Evolutionary conservation across 441 rosid genomes (phyloP).

Genomic region (Gossypium davidsonii): DNA sequence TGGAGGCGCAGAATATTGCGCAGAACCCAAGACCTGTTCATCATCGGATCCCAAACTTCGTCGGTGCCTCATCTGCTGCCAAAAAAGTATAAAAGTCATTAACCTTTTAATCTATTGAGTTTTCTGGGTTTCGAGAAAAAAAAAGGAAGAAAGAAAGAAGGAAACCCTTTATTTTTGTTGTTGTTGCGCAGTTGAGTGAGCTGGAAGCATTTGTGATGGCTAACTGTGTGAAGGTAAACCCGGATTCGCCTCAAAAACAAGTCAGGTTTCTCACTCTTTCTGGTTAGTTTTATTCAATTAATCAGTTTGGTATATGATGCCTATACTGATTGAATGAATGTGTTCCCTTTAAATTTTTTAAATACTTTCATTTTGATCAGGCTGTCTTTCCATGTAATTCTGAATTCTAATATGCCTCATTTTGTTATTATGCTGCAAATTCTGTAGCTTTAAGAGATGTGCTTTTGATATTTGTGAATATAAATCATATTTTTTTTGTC

Average conservation of each 20-base stretch:
- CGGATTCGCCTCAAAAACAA: slow-evolving; percentile 76
- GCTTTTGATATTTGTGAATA: not conserved
- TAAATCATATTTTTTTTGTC: not conserved
- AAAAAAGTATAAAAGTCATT: slow-evolving; percentile 27
- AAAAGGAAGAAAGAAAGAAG: too few relatives aligned
- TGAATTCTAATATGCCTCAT: not conserved
- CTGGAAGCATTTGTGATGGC: slow-evolving; percentile 38
- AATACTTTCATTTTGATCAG: too few relatives aligned
- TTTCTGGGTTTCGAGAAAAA: not conserved
- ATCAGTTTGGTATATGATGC: not conserved
- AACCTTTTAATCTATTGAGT: not conserved
- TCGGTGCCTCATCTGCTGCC: slow-evolving; percentile 67
- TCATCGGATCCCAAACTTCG: slow-evolving; percentile 84
- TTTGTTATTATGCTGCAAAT: not conserved
- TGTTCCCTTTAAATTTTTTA: not conserved
- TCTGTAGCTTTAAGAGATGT: not conserved
- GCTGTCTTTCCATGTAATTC: not conserved
- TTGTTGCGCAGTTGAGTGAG: slow-evolving; percentile 35
- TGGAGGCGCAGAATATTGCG: slow-evolving; percentile 65
- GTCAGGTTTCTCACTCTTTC: slow-evolving; percentile 54
- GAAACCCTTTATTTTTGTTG: not conserved
- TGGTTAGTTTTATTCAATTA: slow-evolving; percentile 33
- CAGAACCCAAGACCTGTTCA: slow-evolving; percentile 86
- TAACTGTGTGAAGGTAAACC: slow-evolving; percentile 56
- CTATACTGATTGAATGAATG: not conserved